Conservation (phyloP, 805 yeast genomes). For the Starmerella ratchasimensis region DNA sequence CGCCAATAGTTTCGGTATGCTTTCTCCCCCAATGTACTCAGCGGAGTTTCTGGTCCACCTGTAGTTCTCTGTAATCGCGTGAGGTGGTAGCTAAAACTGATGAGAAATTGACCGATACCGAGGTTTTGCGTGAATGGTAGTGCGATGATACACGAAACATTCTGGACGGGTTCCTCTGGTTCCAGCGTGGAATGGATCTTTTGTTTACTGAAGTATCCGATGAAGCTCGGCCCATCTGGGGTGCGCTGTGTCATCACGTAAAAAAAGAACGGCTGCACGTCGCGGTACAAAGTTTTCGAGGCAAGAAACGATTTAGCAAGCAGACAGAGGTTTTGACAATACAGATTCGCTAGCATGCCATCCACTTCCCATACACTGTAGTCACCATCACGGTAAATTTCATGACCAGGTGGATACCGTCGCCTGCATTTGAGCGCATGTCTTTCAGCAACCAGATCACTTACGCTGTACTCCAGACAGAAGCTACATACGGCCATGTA, state of each 20-base stretch:
- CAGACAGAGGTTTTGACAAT: conserved; percentile 81
- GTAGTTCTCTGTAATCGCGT: conserved; percentile 58
- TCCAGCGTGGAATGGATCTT: conserved; percentile 25
- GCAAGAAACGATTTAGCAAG: conserved; percentile 79
- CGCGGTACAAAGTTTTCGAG: conserved; percentile 84
- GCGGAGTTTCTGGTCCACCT: conserved; percentile 94
- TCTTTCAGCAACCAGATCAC: conserved; percentile 50
- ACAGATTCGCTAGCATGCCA: conserved; percentile 67
- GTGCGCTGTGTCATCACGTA: conserved; percentile 68
- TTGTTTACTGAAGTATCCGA: conserved; percentile 91
- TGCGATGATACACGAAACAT: conserved; percentile 81
- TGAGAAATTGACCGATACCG: conserved; percentile 80
- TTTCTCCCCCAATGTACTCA: conserved; percentile 69
- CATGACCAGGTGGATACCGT: conserved; percentile 78
- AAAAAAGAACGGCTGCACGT: conserved; percentile 89
- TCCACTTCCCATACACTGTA: conserved; percentile 81
- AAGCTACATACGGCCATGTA: conserved; percentile 67
- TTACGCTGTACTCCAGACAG: conserved; percentile 67
- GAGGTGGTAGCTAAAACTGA: conserved; percentile 76
- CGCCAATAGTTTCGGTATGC: conserved; percentile 87
- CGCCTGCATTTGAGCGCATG: conserved; percentile 64
- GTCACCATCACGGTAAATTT: conserved; percentile 58
- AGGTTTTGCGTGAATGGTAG: conserved; percentile 74
- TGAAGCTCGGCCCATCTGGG: conserved; percentile 35
- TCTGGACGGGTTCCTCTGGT: conserved; percentile 36